Conservation (phyloP, 1,284 basidiomycete species). For the Polyporus tsugae region DNA sequence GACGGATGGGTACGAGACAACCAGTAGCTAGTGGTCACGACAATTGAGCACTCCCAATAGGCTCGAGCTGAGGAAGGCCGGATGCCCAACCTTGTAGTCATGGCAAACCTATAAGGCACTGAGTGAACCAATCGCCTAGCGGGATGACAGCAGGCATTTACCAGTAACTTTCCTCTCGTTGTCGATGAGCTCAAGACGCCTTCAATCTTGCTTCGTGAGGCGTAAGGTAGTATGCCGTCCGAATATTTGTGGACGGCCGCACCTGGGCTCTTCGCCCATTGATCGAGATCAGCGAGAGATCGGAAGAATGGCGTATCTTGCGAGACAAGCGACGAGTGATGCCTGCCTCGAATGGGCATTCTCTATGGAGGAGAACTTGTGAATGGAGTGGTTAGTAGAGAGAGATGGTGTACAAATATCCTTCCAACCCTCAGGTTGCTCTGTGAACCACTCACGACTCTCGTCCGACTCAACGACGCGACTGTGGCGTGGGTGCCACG, state of each 20-base stretch:
- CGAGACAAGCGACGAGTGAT: slow-evolving; percentile 42
- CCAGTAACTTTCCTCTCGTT: slow-evolving; percentile 59
- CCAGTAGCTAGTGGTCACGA: too few species aligned
- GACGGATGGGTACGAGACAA: too few species aligned
- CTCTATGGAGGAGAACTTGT: too few species aligned
- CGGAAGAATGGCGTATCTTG: slow-evolving; percentile 51
- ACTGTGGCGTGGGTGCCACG: too few species aligned
- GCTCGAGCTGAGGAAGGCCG: too few species aligned
- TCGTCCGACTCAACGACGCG: too few species aligned
- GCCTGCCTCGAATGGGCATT: slow-evolving; percentile 52
- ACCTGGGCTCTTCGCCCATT: slow-evolving; percentile 43
- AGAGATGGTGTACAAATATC: too few species aligned
- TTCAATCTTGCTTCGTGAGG: slow-evolving; percentile 40
- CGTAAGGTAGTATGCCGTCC: slow-evolving; percentile 38
- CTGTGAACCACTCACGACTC: too few species aligned
- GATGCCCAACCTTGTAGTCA: slow-evolving; percentile 74
- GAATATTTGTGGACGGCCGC: background rate
- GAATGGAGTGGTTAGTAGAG: too few species aligned
- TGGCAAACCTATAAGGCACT: slow-evolving; percentile 66
- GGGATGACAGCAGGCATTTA: slow-evolving; percentile 36
- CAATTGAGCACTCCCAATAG: too few species aligned
- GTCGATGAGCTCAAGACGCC: slow-evolving; percentile 29
- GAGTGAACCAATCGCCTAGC: background rate
- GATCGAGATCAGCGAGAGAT: slow-evolving; percentile 50
- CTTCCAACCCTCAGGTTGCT: too few species aligned